phyloP scores from a whole-genome alignment of 106 monocot species.

The Acorus gramineus region DNA sequence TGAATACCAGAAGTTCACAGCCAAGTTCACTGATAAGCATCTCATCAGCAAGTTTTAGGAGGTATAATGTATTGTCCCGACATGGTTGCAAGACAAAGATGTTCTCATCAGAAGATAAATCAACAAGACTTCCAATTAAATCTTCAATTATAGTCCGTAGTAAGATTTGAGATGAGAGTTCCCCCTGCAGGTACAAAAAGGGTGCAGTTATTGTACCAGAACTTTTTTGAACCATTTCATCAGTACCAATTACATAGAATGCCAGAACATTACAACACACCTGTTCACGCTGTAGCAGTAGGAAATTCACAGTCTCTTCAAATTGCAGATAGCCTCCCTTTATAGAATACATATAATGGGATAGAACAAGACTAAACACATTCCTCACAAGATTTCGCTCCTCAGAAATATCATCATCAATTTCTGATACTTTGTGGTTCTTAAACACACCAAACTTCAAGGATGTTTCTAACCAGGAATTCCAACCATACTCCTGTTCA shows the following conservation, averaged over 20 bases:
- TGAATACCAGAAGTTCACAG: conserved; percentile 59
- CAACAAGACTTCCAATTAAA: conserved; percentile 47
- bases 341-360: conserved; percentile 67
- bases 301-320: conserved; percentile 83
- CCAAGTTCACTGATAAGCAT: conserved; percentile 53
- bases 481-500: conserved; percentile 79
- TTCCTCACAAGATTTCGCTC: conserved; percentile 67
- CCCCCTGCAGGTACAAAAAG: conserved; percentile 20
- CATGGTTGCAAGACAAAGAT: conserved; percentile 80
- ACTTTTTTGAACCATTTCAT: not conserved
- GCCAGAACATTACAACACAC: conserved; percentile 17
- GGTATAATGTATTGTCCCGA: conserved; percentile 83
- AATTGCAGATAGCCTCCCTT: conserved; percentile 90
- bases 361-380: conserved; percentile 74
- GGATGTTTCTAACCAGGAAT: conserved; percentile 80
- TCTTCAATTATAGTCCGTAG: conserved; percentile 82
- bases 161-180: conserved; percentile 18
- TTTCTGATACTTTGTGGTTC: conserved; percentile 21
- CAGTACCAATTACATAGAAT: not conserved
- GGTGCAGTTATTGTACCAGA: not conserved
- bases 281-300: conserved; percentile 53
- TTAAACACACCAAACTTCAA: conserved; percentile 35
- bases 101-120: conserved; percentile 59
- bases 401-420: conserved; percentile 14
- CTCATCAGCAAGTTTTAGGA: conserved; percentile 79